Evolutionary conservation across 2,329 filamentous ascomycete species (phyloP), one percentile per base, ranked within the genome.

Genomic region (Orbilia ellipsospora): DNA sequence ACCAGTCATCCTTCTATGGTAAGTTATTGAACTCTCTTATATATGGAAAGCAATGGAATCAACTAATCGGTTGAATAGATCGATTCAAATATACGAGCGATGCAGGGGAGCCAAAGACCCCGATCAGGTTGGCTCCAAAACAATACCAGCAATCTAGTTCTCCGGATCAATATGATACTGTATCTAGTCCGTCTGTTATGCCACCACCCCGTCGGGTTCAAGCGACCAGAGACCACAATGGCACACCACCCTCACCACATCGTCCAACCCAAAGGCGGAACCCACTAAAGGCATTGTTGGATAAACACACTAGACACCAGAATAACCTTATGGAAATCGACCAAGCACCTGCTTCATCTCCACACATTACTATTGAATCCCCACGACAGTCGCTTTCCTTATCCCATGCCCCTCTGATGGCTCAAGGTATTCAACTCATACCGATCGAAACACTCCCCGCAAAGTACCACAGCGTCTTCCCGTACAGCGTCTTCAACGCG

Each of bases 401-500:
- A 4, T 45, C 69, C n/a, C 77, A 78, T 6, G 77, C 80, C 20
- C 81, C 82, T 3, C 83, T 83, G 0, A 78, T 83, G 10, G 81
- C 83, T 5, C 82, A 82, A 57, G 84, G 83, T 0, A 83, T 83
- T 23, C 80, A 80, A 15, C 82, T 86, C 0, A 63, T 86, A 66
- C 70, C 78, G 1, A 78, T 80, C 10, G 56, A 74, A 51, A 45
- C 44, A 10, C 83, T 95, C 0, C 90, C 92, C 1, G 90, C 94
- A 82, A 87, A 86, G 44, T 88, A 93, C 78, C 87, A 88, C 20
- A 83, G 87, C 0, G 81, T 94, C 0, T 96, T 95, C 79, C 86
- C 89, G 0, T 95, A 91, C 78, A 86, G 88, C 0, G 82, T 90
- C 0, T 93, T 96, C 83, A 96, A 96, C 80, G 91, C 90, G 5